phyloP scores from a whole-genome alignment of 179 eudicot species.

The Actinidia chinensis region DNA sequence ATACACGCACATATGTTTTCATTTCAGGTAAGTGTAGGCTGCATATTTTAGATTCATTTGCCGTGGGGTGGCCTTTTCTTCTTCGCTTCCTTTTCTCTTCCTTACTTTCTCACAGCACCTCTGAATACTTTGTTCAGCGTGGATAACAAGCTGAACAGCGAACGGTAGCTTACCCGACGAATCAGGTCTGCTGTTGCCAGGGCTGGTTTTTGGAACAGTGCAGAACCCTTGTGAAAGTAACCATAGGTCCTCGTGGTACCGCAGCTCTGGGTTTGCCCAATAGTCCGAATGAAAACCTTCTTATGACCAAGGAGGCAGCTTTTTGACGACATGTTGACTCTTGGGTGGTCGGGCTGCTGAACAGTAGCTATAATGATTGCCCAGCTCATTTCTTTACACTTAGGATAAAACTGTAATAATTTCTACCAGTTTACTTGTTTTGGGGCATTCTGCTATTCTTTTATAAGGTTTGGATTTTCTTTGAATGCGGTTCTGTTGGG shows the following conservation, averaged over 20 bases:
- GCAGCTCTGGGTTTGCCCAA: constrained; percentile 81
- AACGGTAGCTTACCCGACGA: constrained; percentile 92
- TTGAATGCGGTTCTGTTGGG: constrained; percentile 58
- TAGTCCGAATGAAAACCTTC: constrained; percentile 74
- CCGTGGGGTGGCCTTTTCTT: not conserved
- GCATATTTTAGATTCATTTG: not conserved
- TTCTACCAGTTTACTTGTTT: too few species aligned
- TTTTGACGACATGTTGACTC: constrained; percentile 73
- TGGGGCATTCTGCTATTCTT: not conserved
- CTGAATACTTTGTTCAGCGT: constrained; percentile 21
- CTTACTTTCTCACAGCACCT: not conserved
- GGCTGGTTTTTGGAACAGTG: constrained; percentile 94
- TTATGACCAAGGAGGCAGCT: constrained; percentile 79
- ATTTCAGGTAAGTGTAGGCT: not conserved
- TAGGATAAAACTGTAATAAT: too few species aligned
- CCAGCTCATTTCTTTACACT: too few species aligned
- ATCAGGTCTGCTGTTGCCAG: constrained; percentile 86
- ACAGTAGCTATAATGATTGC: too few species aligned
- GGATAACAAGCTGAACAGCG: constrained; percentile 74
- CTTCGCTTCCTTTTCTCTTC: not conserved
- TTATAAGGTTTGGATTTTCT: not conserved
- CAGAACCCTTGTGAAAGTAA: constrained; percentile 87
- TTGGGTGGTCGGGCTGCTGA: constrained; percentile 78
- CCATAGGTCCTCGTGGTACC: constrained; percentile 94
- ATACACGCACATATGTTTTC: not conserved